Conservation (phyloP, 352 stramenopile genomes). For the Globisporangium solare region DNA sequence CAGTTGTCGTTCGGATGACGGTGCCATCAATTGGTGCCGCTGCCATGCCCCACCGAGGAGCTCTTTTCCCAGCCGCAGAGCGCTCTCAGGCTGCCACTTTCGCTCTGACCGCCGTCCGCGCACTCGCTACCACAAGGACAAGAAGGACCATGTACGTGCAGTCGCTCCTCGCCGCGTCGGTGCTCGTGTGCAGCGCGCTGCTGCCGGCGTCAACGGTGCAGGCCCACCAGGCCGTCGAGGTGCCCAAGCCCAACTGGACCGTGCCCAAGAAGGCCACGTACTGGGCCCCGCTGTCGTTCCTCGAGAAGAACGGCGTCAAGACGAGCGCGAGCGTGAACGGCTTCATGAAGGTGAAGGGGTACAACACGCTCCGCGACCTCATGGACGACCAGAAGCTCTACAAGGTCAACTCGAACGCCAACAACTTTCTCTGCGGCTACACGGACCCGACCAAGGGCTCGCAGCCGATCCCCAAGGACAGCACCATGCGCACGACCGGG, state of each 20-base stretch:
- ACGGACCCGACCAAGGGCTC: conserved; percentile 12
- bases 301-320: conserved; percentile 26
- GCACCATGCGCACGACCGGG: conserved; percentile 36
- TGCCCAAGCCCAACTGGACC: conserved; percentile 15
- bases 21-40: too few species aligned
- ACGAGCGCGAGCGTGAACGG: conserved; percentile 13
- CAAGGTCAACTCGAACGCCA: conserved; percentile 14
- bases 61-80: too few species aligned
- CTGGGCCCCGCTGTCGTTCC: conserved; percentile 22
- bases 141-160: too few species aligned
- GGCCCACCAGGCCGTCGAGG: conserved; percentile 13
- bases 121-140: too few species aligned
- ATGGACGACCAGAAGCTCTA: conserved; percentile 19
- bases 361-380: conserved; percentile 17
- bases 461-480: conserved; percentile 15
- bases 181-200: conserved; percentile 1
- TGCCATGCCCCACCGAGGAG: too few species aligned
- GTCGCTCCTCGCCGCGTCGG: background rate
- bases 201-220: background rate
- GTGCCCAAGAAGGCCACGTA: conserved; percentile 15
- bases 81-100: too few species aligned
- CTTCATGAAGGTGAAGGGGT: conserved; percentile 15
- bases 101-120: too few species aligned
- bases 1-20: too few species aligned
- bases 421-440: conserved; percentile 16